phyloP scores from a whole-genome alignment of 176 grass and related monocot species.

The Aechmea fasciata region DNA sequence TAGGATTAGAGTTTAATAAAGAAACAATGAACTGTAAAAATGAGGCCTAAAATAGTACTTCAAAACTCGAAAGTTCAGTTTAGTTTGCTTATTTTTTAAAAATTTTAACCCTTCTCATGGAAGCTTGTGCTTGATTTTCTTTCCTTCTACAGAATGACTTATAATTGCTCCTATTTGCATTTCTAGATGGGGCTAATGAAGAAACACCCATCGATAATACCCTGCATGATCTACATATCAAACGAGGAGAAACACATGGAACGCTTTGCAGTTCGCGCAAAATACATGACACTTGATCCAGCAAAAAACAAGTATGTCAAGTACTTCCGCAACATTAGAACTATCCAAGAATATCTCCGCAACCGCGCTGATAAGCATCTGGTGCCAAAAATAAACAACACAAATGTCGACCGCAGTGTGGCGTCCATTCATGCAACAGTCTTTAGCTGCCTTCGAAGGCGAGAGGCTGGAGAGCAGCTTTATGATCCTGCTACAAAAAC shows the following conservation, averaged over 20 bases:
- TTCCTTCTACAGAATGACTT: neutral
- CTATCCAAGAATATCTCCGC: constrained; percentile 85
- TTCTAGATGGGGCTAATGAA: constrained; percentile 99
- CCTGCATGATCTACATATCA: constrained; percentile 93
- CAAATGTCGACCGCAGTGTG: constrained; percentile 85
- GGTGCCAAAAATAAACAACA: constrained; percentile 96
- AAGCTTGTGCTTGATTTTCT: constrained; percentile 4
- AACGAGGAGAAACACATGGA: constrained; percentile 96
- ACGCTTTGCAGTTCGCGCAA: constrained; percentile 86
- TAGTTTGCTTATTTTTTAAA: too few species aligned
- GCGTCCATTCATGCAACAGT: constrained; percentile 82
- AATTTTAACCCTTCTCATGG: neutral
- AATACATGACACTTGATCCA: constrained; percentile 94
- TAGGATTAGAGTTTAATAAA: too few species aligned
- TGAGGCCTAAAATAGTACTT: too few species aligned
- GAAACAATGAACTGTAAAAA: too few species aligned
- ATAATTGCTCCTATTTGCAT: constrained; percentile 12
- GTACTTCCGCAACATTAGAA: constrained; percentile 80
- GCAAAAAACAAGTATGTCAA: constrained; percentile 96
- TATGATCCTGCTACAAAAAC: constrained; percentile 75
- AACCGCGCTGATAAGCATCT: constrained; percentile 87
- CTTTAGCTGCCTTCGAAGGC: constrained; percentile 65
- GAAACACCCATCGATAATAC: constrained; percentile 94
- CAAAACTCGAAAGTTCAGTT: too few species aligned
- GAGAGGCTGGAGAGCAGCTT: constrained; percentile 52